These are phyloP conservation scores for Euptelea pleiosperma DNA, from an alignment of 164 flowering plant species.

Conservation along the genomic window DNA sequence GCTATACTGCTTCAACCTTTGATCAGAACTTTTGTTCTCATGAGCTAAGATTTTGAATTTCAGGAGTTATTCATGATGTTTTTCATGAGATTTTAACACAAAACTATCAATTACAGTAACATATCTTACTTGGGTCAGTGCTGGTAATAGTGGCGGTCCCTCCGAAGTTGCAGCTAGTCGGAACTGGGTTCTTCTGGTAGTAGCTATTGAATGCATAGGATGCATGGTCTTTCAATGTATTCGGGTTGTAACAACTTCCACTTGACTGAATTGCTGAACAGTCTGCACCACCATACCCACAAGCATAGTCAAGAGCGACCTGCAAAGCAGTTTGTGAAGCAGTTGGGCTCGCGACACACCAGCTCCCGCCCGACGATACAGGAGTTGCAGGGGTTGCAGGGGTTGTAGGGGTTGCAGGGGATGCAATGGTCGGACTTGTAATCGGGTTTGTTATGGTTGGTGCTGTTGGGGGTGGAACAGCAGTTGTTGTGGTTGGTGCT, in stretches of 20 bases:
- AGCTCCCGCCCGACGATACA: constrained; percentile 38
- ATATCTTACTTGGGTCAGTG: constrained; percentile 74
- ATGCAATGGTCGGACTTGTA: constrained; percentile 10
- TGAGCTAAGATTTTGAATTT: no score
- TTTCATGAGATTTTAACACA: no score
- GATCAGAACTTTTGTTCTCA: no score
- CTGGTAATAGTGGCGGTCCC: constrained; percentile 68
- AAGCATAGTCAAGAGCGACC: constrained; percentile 82
- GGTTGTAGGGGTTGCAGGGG: constrained; percentile 25
- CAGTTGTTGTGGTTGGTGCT: constrained; percentile 2
- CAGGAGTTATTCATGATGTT: no score
- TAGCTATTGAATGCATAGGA: constrained; percentile 81
- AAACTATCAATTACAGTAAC: no score
- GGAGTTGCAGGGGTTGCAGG: constrained; percentile 18
- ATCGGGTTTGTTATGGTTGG: constrained; percentile 25
- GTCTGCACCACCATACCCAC: constrained; percentile 81
- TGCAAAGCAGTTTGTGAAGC: constrained; percentile 69
- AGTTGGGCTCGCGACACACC: constrained; percentile 72
- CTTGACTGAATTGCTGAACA: constrained; percentile 68
- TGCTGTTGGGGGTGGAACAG: constrained; percentile 7
- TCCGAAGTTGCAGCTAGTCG: constrained; percentile 83
- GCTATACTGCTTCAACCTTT: no score
- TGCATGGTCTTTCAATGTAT: constrained; percentile 63
- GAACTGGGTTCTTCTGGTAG: constrained; percentile 75
- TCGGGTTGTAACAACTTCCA: constrained; percentile 72